Conservation (phyloP, 2,329 filamentous ascomycete species). For the Chalaropsis ovoidea region DNA sequence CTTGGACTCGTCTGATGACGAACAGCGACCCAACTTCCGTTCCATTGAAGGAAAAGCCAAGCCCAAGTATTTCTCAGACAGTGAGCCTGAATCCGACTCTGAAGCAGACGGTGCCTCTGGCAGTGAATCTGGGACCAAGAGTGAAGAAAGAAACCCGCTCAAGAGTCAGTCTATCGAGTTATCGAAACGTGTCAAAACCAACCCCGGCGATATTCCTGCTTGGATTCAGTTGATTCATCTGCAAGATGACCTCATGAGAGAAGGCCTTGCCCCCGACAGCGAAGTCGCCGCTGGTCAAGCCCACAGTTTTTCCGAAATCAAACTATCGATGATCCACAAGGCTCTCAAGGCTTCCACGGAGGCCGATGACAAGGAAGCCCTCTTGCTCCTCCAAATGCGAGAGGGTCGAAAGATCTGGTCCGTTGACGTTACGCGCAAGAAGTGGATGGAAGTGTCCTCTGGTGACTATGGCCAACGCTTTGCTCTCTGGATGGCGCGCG, state of each 20-base stretch:
- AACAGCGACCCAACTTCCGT: conserved; percentile 49
- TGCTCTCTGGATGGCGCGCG: conserved; percentile 59
- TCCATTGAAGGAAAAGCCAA: conserved; percentile 58
- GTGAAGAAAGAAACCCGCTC: conserved; percentile 37
- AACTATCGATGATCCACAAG: conserved; percentile 67
- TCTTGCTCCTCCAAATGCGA: conserved; percentile 60
- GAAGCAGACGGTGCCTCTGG: conserved; percentile 20
- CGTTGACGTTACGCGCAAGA: conserved; percentile 45
- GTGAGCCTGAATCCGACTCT: conserved; percentile 32
- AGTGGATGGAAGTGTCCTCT: conserved; percentile 50
- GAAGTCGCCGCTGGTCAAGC: conserved; percentile 49
- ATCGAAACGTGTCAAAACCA: conserved; percentile 51
- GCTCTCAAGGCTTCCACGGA: conserved; percentile 51
- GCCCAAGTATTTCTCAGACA: conserved; percentile 37
- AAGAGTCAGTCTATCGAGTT: conserved; percentile 52
- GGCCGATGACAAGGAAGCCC: conserved; percentile 43
- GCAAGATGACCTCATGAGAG: conserved; percentile 57
- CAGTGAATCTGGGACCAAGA: conserved; percentile 24
- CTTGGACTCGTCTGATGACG: conserved; percentile 35
- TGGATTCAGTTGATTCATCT: conserved; percentile 75
- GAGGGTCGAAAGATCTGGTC: conserved; percentile 71
- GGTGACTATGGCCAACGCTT: conserved; percentile 36
- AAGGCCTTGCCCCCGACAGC: conserved; percentile 37
- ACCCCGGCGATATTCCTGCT: conserved; percentile 55
- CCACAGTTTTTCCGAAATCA: conserved; percentile 65